Evolutionary conservation across 148 eudicot genomes (phyloP).

Genomic region (Suaeda aralocaspica): DNA sequence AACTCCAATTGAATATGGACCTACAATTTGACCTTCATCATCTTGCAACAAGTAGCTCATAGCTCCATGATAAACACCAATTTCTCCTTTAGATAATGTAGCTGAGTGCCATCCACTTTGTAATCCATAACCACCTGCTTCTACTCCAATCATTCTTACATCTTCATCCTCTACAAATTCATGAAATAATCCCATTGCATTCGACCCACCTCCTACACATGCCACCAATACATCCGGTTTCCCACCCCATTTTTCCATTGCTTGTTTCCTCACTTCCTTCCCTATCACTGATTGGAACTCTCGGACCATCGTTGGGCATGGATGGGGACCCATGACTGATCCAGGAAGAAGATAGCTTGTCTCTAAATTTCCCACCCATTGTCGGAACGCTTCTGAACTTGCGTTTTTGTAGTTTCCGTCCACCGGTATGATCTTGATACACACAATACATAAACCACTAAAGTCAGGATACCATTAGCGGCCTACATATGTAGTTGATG

Average conservation of each 20-base stretch:
- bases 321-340: slow-evolving; percentile 63
- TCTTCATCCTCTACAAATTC: slow-evolving; percentile 60
- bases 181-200: slow-evolving; percentile 77
- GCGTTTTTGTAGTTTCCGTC: slow-evolving; percentile 64
- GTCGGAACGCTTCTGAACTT: slow-evolving; percentile 47
- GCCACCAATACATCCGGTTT: slow-evolving; percentile 75
- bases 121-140: slow-evolving; percentile 62
- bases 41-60: slow-evolving; percentile 78
- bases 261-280: slow-evolving; percentile 76
- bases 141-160: slow-evolving; percentile 65
- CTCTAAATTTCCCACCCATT: slow-evolving; percentile 37
- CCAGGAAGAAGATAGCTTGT: slow-evolving; percentile 33
- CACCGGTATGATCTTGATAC: slow-evolving; percentile 28
- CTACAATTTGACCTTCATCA: slow-evolving; percentile 65
- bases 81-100: slow-evolving; percentile 50
- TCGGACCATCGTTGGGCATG: slow-evolving; percentile 78
- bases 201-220: slow-evolving; percentile 86
- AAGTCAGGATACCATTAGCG: too few species aligned
- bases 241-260: slow-evolving; percentile 75
- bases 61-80: slow-evolving; percentile 73
- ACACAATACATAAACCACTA: too few species aligned
- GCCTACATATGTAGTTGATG: too few species aligned
- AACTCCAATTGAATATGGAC: slow-evolving; percentile 60
- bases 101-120: slow-evolving; percentile 68
- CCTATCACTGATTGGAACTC: slow-evolving; percentile 84